Base-by-base conservation (phyloP, 177 flowering plant species). In the Vitis hybrid region DNA sequence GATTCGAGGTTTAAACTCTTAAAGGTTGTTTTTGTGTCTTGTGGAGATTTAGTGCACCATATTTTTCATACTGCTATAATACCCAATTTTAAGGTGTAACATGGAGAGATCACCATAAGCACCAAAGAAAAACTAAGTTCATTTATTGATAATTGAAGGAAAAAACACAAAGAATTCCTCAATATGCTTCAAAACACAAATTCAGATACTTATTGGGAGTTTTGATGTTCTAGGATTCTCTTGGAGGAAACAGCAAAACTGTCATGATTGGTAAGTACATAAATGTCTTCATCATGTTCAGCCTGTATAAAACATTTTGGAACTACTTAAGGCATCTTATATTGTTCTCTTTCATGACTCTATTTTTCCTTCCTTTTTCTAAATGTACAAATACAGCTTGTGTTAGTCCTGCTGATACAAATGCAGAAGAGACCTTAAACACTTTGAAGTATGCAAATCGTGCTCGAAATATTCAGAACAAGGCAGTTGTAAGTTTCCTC, bases 401-500 rank as follows among this genome's bases (percentile, higher is more conserved):
- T 72, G 92, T 96, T n/a, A 96, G 99, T 73, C 98, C 98, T 46
- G 99, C 99, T 32, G 99, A 96, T 55, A 87, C 95, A 67, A 96
- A 94, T 86, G 94, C 99, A 0, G 99, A 96, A 75, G 99, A 96
- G 70, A 96, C 99, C 1, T 67, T 96, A 13, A 96, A 96, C 76
- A 96, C 99, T 1, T 68, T 96, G 66, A 96, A 96, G 74, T 96
- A 96, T 82, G 97, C 98, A 65, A 96, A 96, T 73, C 97, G 99
- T 70, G 97, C 99, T 63, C 97, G 99, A 40, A 96, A 96, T 71
- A 96, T 94, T 66, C 99, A 96, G 55, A 94, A 96, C 65, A 96
- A 94, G 74, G 98, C 98, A 67, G 80, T 96, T 71, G 98, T 96
- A 88, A 83, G 97, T 81, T 69, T 57, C 14, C 7, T 30, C 40